Conservation (phyloP, 2,329 filamentous ascomycete genomes). For the Cytospora piceae region DNA sequence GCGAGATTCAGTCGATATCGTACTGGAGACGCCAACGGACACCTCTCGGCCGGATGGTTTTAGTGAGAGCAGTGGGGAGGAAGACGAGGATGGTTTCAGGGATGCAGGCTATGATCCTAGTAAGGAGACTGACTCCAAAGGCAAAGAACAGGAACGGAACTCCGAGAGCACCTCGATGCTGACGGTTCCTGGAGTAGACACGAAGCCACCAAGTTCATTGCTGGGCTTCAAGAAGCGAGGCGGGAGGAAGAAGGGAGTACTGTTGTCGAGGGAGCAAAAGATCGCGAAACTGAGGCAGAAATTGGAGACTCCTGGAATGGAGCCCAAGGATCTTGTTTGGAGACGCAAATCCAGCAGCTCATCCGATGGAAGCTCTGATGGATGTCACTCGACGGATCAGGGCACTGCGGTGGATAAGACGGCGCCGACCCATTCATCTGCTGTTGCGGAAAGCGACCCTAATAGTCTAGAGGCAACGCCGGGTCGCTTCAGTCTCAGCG, state of each 20-base stretch:
- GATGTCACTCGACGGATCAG: conserved; percentile 1
- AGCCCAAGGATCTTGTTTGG: conserved; percentile 28
- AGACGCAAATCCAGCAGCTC: conserved; percentile 24
- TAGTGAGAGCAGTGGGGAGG: conserved; percentile 1
- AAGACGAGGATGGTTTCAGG: not conserved
- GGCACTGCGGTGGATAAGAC: conserved; percentile 33
- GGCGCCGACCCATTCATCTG: conserved; percentile 1
- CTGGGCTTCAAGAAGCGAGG: conserved; percentile 31
- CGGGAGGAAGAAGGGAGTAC: conserved; percentile 26
- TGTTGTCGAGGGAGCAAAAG: conserved; percentile 19
- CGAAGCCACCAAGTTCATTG: conserved; percentile 11
- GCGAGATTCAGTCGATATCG: conserved; percentile 13
- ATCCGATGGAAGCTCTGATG: conserved; percentile 14
- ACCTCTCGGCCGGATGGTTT: not conserved
- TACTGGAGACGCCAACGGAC: conserved; percentile 30
- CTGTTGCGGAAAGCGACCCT: not conserved
- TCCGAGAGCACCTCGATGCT: conserved; percentile 3
- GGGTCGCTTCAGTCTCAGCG: conserved; percentile 15
- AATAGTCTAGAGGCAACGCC: conserved; percentile 1
- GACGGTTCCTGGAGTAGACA: not conserved
- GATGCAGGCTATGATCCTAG: not conserved
- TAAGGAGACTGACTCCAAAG: not conserved
- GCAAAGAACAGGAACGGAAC: conserved; percentile 1
- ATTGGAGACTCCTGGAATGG: conserved; percentile 23
- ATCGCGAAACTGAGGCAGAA: conserved; percentile 21